Percentiles rank a stretch among this genome's conserved stretches.
Evolutionary conservation across 495 filamentous ascomycete genomes (phyloP).

Genomic region (Evansstolkia leycettana): DNA sequence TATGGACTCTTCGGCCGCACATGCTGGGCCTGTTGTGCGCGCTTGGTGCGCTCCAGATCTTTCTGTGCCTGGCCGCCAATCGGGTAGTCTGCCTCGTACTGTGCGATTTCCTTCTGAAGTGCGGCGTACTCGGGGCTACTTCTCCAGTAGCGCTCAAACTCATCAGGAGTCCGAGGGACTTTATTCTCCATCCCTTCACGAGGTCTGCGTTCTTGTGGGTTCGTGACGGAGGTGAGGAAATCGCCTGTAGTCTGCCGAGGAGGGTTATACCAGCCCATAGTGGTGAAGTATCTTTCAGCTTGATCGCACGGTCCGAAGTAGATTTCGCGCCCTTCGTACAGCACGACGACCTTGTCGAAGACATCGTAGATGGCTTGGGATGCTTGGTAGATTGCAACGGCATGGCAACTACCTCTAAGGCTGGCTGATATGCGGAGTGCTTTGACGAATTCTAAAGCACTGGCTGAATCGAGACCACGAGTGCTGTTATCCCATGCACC

Average conservation of each 20-base stretch:
- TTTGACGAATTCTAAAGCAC: slow-evolving; percentile 60
- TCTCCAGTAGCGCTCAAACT: slow-evolving; percentile 53
- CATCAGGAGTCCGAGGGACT: slow-evolving; percentile 58
- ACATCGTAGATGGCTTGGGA: slow-evolving; percentile 68
- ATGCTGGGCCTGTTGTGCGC: slow-evolving; percentile 27
- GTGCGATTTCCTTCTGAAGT: slow-evolving; percentile 35
- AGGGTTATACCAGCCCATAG: slow-evolving; percentile 49
- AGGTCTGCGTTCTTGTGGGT: slow-evolving; percentile 48
- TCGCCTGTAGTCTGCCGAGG: slow-evolving; percentile 52
- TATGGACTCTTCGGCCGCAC: slow-evolving; percentile 32
- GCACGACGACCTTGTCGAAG: slow-evolving; percentile 49
- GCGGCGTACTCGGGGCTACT: slow-evolving; percentile 37
- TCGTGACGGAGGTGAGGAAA: slow-evolving; percentile 64
- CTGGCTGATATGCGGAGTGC: slow-evolving; percentile 63
- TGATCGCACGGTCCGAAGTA: slow-evolving; percentile 48
- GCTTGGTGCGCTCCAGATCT: slow-evolving; percentile 21
- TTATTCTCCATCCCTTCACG: slow-evolving; percentile 47
- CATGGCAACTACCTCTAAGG: slow-evolving; percentile 59
- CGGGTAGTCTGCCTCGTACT: slow-evolving; percentile 30
- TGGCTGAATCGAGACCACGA: slow-evolving; percentile 72
- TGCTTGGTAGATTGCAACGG: slow-evolving; percentile 77
- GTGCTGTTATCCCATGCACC: slow-evolving; percentile 80
- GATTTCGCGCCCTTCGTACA: slow-evolving; percentile 57
- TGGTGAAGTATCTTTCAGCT: slow-evolving; percentile 49
- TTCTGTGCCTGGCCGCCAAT: slow-evolving; percentile 20